phyloP scores from a whole-genome alignment of 331 rosid species.

The Erythrophleum ivorense region DNA sequence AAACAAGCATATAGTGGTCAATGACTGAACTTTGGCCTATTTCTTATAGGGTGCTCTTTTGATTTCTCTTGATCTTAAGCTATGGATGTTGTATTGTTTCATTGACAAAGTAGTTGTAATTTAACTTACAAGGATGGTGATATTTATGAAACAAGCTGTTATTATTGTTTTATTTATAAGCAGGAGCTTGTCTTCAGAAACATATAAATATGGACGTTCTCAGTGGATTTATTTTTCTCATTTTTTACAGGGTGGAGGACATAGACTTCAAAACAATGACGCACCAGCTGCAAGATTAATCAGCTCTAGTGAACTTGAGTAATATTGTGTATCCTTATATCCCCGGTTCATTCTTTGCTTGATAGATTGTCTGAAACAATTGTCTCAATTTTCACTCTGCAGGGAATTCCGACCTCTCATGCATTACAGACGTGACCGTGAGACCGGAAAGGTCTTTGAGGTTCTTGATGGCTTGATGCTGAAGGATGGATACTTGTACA shows the following conservation, averaged over 20 bases:
- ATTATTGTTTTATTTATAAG: background rate
- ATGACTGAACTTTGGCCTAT: background rate
- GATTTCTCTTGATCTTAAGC: slow-evolving; percentile 13
- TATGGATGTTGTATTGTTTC: background rate
- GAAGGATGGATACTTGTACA: slow-evolving; percentile 86
- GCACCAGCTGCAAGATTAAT: slow-evolving; percentile 88
- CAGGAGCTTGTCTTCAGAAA: background rate
- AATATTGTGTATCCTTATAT: slow-evolving; percentile 40
- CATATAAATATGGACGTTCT: background rate
- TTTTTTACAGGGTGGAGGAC: slow-evolving; percentile 80
- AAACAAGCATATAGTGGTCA: background rate
- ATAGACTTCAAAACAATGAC: slow-evolving; percentile 58
- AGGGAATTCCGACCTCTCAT: slow-evolving; percentile 97
- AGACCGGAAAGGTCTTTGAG: slow-evolving; percentile 66
- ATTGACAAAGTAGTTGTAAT: background rate
- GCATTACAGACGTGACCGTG: slow-evolving; percentile 72
- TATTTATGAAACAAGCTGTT: background rate
- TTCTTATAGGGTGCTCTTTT: background rate
- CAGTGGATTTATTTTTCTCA: slow-evolving; percentile 28
- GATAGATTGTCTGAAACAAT: slow-evolving; percentile 31
- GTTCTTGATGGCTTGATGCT: slow-evolving; percentile 82
- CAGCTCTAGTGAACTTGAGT: slow-evolving; percentile 95
- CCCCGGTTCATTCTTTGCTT: background rate
- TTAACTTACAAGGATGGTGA: background rate
- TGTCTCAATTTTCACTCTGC: slow-evolving; percentile 32